Evolutionary conservation across 2,329 filamentous ascomycete species (phyloP), one percentile per base, ranked within the genome.

Genomic region (Orbilia ellipsospora): DNA sequence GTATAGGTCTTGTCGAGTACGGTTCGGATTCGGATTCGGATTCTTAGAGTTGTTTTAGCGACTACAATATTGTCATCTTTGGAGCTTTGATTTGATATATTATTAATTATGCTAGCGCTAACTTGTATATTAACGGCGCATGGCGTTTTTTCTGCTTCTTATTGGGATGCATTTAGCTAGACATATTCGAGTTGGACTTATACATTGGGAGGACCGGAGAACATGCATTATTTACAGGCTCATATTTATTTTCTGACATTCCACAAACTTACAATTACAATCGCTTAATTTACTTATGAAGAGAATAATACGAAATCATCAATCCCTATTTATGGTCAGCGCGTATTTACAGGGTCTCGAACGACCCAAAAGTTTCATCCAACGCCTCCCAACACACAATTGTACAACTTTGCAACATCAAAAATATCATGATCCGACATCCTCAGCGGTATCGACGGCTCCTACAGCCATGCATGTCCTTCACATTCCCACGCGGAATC

Each of bases 21-120:
- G 73, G 50, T 28, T 79, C 78, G 6, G 77, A 78, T n/a, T 79
- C 78, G 6, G 77, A 78, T n/a, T 77, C 67, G 8, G 74, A 69
- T 60, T 67, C 73, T 15, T 55, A 61, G 42, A 23, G 26, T 15
- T 16, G 40, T 51, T 65, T 20, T 8, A 4, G 23, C 56, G 28
- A 36, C n/a, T 31, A 18, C 13, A 3, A 26, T 16, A 23, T 57
- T 10, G 36, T 26, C 16, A 54, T 5, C 26, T 44, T 36, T 54
- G 40, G 40, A 36, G 57, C 44, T 70, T 2, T 59, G 44, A 26
- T 51, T 51, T 57, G 40, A n/a, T 10, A 6, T 36, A 36, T 36
- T 36, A 10, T 36, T 36, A 1, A 23, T 23, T 4, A 23, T 23
- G 23, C 2, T 23, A 23, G 23, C 23, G 23, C 4, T 23, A 2